A percentile compares a stretch with the other conserved stretches of the same genome.
Evolutionary conservation across 805 yeast species (phyloP).

Genomic region (Kurtzmaniella cleridarum): DNA sequence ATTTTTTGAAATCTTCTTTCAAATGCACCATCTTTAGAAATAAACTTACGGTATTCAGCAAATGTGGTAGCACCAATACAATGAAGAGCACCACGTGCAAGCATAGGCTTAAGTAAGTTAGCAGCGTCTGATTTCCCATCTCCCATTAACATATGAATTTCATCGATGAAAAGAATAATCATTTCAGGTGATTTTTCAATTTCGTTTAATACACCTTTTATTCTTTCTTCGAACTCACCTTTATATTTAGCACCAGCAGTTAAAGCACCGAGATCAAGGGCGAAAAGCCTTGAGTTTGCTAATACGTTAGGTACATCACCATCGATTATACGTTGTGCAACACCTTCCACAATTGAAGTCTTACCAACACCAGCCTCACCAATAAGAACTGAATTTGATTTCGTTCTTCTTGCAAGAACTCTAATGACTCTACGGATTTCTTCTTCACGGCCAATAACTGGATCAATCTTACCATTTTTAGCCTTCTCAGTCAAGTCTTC

Average conservation of each 20-base stretch:
- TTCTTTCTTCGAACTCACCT: slow-evolving; percentile 97
- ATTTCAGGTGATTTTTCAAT: slow-evolving; percentile 81
- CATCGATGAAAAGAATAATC: slow-evolving; percentile 92
- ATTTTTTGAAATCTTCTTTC: slow-evolving; percentile 98
- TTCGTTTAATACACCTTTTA: slow-evolving; percentile 93
- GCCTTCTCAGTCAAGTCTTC: slow-evolving; percentile 92
- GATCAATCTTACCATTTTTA: slow-evolving; percentile 90
- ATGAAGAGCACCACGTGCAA: slow-evolving; percentile 93
- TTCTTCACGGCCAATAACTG: slow-evolving; percentile 98
- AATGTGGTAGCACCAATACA: slow-evolving; percentile 98
- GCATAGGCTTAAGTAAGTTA: slow-evolving; percentile 91
- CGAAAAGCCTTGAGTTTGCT: slow-evolving; percentile 73
- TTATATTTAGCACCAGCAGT: slow-evolving; percentile 98
- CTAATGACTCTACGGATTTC: slow-evolving; percentile 94
- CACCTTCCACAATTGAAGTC: slow-evolving; percentile 97
- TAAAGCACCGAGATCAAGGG: slow-evolving; percentile 91
- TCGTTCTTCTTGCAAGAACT: slow-evolving; percentile 93
- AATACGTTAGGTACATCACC: slow-evolving; percentile 90
- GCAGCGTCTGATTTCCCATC: slow-evolving; percentile 98
- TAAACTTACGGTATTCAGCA: slow-evolving; percentile 85
- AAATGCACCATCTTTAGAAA: slow-evolving; percentile 97
- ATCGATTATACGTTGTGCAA: slow-evolving; percentile 94
- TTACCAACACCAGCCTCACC: slow-evolving; percentile 99
- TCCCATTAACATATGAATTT: slow-evolving; percentile 99
- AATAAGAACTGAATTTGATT: slow-evolving; percentile 91